Evolutionary conservation across 441 rosid species (phyloP), one percentile per base, ranked within the genome.

Genomic region (Brassica balearica): DNA sequence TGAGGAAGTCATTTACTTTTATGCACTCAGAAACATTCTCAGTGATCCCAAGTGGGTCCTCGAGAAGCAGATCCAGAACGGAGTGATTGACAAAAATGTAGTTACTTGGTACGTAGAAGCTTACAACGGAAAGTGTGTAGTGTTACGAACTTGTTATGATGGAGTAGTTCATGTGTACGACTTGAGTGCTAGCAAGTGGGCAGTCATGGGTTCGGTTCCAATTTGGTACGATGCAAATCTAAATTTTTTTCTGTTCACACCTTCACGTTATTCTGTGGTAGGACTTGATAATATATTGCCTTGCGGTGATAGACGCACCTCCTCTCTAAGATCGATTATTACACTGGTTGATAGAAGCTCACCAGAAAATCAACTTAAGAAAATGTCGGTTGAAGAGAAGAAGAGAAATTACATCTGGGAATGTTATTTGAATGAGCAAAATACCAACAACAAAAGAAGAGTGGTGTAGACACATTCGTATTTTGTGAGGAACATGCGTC

Each of bases 11-110:
- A 32, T 19, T 62, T n/a, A 19, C 19, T 6, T 61, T 12, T 76
- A 60, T 34, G 20, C 64, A 15, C 69, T 76, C 9, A 25, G 8
- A n/a, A 3, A 76, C 14, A 58, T 59, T 38, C 38, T 32, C 64
- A 48, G 8, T n/a, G 38, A 76, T 68, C 80, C 74, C 25, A 62
- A 69, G 2, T 69, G 74, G 80, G 19, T 68, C 17, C 12, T 76
- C 4, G 69, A 8, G 69, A 68, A 0, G 53, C 15, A 8, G 25
- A 68, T 74, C 38, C 0, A 0, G 17, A 66, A 56, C 27, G 6
- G 27, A 29, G 34, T 34, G 22, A 6, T 19, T 5, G 27, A 58
- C 10, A 0, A 6, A 10, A 72, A 7, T 6, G 3, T 19, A 8
- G 4, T 41, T 62, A 1, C 8, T 8, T 32, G 46, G 67, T 8